Evolutionary conservation across 768 basidiomycete genomes (phyloP), one percentile per base, ranked within the genome.

Genomic region (Dentipellis fragilis): DNA sequence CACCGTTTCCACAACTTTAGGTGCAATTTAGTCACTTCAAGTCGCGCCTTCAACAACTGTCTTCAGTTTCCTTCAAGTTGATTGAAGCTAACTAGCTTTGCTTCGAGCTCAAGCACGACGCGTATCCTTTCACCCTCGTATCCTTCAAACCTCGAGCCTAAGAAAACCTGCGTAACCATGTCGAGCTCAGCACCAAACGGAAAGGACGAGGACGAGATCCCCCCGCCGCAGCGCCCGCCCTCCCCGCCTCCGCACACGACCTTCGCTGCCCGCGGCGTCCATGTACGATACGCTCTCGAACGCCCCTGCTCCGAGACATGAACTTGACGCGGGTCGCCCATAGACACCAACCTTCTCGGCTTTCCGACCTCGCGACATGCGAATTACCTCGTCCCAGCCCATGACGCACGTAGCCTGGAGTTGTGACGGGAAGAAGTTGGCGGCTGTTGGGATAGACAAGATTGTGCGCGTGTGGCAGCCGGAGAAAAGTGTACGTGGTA

Each of bases 331-430:
- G 22, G 21, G 21, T 54, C 42, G 46, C 42, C 58, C 56, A 54
- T 59, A 89, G 87, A 79, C 83, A 52, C 87, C 88, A 35, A 86
- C 77, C 17, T 90, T 89, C 68, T 84, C 87, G 57, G 84, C 87
- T 2, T 87, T 88, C 66, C 84, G 85, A 64, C 87, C 87, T 6
- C 78, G 87, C 65, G 86, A 89, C 65, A 77, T 84, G 55, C 79
- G 83, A 21, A 79, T 87, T 55, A 71, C 81, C 4, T 83, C 79
- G 49, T 67, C 79, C 16, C 83, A 86, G 62, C 67, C 69, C 1
- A 85, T 89, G 74, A 86, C 75, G 47, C 86, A 88, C 64, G 81
- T 90, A 52, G 85, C 87, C 0, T 92, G 88, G 88, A 90, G 75
- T 62, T 89, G 87, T 63, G 89, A 91, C 63, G 89, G 89, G 16